phyloP scores from a whole-genome alignment of 2,329 filamentous ascomycete species.

The Helicocarpus griseus region DNA sequence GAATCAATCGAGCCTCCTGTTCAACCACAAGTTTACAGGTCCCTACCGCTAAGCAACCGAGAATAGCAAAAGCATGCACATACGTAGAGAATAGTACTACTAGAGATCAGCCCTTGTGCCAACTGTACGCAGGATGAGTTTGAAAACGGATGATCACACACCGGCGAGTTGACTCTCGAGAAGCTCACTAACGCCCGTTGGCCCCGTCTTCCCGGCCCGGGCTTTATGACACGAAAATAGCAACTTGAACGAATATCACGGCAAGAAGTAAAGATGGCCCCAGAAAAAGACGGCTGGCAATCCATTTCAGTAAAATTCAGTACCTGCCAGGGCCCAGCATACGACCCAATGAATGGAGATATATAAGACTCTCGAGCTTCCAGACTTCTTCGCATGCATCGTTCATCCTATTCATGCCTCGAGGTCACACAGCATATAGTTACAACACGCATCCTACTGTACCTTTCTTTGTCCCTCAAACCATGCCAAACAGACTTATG shows the following conservation, averaged over 20 bases:
- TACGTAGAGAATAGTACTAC: no score
- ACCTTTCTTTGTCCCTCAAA: background rate
- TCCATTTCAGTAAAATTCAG: no score
- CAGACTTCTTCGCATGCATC: background rate
- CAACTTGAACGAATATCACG: no score
- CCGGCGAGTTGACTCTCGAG: background rate
- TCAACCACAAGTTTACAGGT: background rate
- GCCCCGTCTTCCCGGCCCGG: background rate
- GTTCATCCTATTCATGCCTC: background rate
- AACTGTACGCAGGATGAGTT: background rate
- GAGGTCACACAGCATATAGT: background rate
- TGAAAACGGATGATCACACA: no score
- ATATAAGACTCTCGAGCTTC: background rate
- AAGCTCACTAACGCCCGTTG: background rate
- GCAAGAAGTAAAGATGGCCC: no score
- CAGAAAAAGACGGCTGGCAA: no score
- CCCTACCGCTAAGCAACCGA: background rate
- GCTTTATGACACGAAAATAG: background rate
- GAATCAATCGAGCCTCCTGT: no score
- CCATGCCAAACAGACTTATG: background rate
- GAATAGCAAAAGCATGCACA: background rate
- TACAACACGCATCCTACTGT: background rate
- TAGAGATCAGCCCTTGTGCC: background rate
- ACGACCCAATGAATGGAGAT: background rate
- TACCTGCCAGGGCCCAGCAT: background rate